Base-by-base conservation (phyloP, 768 basidiomycete genomes). In the Cyclocybe cylindracea region DNA sequence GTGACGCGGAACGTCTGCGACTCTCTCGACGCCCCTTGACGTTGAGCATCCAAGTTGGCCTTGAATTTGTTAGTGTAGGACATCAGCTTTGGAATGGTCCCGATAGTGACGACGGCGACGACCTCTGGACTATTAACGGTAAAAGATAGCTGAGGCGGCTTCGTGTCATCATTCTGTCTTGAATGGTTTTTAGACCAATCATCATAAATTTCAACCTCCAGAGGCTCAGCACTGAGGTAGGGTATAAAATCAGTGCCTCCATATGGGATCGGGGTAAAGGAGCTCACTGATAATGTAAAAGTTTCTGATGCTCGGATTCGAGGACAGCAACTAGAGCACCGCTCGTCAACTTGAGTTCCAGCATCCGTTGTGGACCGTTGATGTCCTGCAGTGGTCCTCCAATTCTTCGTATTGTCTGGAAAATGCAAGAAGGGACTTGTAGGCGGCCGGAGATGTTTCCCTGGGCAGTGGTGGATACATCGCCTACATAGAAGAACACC, bases 1-100 rank as follows among this genome's bases (percentile, higher is more conserved):
- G 84, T 83, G n/a, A 79, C 77, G 18, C 87, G 77, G 76, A 90
- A 94, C 1, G 86, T 84, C 52, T 78, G 79, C 1, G 91, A 93
- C 69, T 92, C 90, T 36, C 84, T 77, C 55, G 83, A 84, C 2
- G 93, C 93, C 1, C 87, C 89, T 56, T 85, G 80, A 39, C 81
- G 77, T 64, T 94, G 91, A 5, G 78, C 73, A 36, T 86, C 81
- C 29, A 95, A 70, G 61, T 91, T 88, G 24, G 78, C 75, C 56
- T 80, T 79, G 68, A 95, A 89, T 65, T 85, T 91, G 66, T 84
- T 84, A 19, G 74, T 78, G 57, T 93, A 87, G 2, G 82, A 78
- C 55, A 92, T 75, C 16, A 95, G 71, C 61, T 86, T 87, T 0
- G 92, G 90, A 16, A 93, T 81, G 5, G 91, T 87, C 7, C 84